Percentiles rank a stretch among this genome's conserved stretches.
Conservation (phyloP, 768 basidiomycete species). For the Wakefieldia striispora region DNA sequence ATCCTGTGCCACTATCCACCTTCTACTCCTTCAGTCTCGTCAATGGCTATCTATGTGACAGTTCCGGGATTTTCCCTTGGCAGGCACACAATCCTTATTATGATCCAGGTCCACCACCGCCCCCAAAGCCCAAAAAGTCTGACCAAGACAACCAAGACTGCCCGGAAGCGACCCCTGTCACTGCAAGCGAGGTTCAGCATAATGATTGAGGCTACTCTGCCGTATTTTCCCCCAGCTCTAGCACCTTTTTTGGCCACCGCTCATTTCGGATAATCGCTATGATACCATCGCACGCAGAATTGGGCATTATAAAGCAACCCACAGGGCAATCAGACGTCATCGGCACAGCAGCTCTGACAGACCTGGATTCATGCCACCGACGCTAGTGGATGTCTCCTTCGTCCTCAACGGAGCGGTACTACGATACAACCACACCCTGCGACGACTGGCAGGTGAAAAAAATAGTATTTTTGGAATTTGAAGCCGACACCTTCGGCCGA, state of each 20-base stretch:
- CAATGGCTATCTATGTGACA: conserved; percentile 45
- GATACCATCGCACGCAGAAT: neutral
- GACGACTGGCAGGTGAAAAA: no score
- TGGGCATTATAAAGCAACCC: neutral
- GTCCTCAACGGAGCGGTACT: neutral
- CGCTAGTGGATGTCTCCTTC: neutral
- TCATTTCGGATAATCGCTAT: neutral
- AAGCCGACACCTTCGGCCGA: no score
- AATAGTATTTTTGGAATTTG: no score
- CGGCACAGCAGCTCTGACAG: neutral
- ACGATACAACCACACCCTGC: neutral
- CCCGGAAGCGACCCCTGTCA: neutral
- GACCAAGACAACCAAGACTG: conserved; percentile 3
- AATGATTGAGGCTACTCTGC: neutral
- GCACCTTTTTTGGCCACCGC: neutral
- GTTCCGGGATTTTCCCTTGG: conserved; percentile 42
- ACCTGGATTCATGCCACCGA: neutral
- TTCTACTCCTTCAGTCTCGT: conserved; percentile 62
- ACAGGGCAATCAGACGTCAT: neutral
- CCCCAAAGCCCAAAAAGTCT: conserved; percentile 36
- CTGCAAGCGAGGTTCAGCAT: neutral
- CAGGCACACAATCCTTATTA: conserved; percentile 60
- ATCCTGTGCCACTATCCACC: conserved; percentile 29
- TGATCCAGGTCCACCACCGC: conserved; percentile 68
- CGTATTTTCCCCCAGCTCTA: neutral